Conservation (phyloP, 345 rosid species). For the Microcos paniculata region DNA sequence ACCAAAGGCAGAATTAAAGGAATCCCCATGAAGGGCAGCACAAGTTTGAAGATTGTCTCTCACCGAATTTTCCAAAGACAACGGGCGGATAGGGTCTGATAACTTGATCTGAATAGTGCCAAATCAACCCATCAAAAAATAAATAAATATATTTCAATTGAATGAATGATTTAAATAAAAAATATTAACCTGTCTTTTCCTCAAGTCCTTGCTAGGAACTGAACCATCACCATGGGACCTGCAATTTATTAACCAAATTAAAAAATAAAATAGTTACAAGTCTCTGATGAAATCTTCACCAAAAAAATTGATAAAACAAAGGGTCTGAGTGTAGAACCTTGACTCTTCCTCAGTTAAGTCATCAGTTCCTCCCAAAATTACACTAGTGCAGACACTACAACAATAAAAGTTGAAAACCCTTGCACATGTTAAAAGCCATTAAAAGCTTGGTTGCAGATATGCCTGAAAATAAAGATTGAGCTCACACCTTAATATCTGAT, state of each 20-base stretch:
- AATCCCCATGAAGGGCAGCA: slow-evolving; percentile 80
- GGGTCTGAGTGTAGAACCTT: slow-evolving; percentile 44
- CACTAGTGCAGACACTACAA: slow-evolving; percentile 79
- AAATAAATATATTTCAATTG: not conserved
- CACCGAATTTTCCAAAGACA: slow-evolving; percentile 76
- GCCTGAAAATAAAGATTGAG: slow-evolving; percentile 7
- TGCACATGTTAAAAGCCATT: not conserved
- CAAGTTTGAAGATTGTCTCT: slow-evolving; percentile 88
- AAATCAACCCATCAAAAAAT: slow-evolving; percentile 9
- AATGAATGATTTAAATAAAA: not conserved
- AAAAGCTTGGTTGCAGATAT: not conserved
- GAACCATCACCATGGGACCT: slow-evolving; percentile 63
- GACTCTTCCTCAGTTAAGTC: slow-evolving; percentile 75
- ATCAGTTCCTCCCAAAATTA: slow-evolving; percentile 74
- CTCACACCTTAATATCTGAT: slow-evolving; percentile 78
- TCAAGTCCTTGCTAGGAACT: slow-evolving; percentile 73
- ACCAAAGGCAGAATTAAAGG: slow-evolving; percentile 67
- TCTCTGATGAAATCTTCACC: not conserved
- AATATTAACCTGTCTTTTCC: slow-evolving; percentile 71
- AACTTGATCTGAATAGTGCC: slow-evolving; percentile 52
- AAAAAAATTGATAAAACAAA: not conserved
- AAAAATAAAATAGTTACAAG: not conserved
- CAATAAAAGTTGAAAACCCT: slow-evolving; percentile 13
- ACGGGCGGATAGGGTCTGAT: slow-evolving; percentile 77
- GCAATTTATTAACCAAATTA: slow-evolving; percentile 24